Evolutionary conservation across 225 moss, liverwort and hornwort genomes (phyloP).

Genomic region (Marchantia paleacea): DNA sequence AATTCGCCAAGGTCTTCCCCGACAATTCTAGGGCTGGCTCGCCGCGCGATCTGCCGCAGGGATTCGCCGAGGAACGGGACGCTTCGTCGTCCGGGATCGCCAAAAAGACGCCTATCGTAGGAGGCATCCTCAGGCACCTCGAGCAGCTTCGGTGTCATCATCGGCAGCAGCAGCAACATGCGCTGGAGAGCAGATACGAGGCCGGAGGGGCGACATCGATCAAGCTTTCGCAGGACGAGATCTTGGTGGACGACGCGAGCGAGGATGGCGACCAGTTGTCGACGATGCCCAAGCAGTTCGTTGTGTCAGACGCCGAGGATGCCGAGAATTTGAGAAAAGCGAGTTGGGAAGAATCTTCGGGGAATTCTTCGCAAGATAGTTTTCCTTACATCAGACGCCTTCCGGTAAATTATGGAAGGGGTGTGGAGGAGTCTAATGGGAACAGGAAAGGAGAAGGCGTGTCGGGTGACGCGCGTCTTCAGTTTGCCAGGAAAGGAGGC

Average conservation of each 20-base stretch:
- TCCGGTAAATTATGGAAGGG: not conserved
- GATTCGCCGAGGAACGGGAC: not conserved
- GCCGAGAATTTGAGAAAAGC: not conserved
- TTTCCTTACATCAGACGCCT: constrained; percentile 25
- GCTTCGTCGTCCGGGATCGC: not conserved
- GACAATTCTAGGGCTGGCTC: constrained; percentile 7
- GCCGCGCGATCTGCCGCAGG: not conserved
- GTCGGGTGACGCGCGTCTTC: constrained; percentile 9
- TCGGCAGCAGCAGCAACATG: too few relatives aligned
- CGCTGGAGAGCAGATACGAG: too few relatives aligned
- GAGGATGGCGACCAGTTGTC: constrained; percentile 8
- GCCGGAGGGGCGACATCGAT: not conserved
- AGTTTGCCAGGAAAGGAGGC: not conserved
- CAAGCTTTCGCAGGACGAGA: constrained; percentile 13
- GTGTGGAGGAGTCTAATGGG: not conserved
- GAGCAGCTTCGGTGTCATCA: not conserved
- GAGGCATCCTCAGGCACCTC: not conserved
- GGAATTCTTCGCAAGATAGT: constrained; percentile 33
- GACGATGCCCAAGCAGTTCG: not conserved
- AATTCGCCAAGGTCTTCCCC: constrained; percentile 29
- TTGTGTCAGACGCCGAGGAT: constrained; percentile 17
- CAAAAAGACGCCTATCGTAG: not conserved
- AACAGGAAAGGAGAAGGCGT: constrained; percentile 15
- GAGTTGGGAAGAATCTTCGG: constrained; percentile 9
- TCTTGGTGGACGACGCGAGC: constrained; percentile 1